phyloP scores from a whole-genome alignment of 1,139 yeast species.

The Yamadazyma triangularis region DNA sequence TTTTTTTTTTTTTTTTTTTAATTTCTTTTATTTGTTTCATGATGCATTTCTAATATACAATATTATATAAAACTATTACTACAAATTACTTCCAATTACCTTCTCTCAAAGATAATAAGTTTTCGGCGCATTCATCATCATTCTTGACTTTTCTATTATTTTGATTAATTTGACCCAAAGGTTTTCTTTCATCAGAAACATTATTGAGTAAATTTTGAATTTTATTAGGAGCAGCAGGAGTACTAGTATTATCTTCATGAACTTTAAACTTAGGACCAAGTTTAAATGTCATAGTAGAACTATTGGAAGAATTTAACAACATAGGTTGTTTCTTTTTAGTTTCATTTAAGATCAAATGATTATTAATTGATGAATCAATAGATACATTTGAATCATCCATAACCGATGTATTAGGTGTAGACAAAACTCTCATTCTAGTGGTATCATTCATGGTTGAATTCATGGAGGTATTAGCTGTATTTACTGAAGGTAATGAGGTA shows the following conservation, averaged over 20 bases:
- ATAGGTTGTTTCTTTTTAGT: slow-evolving; percentile 39
- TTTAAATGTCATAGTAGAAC: slow-evolving; percentile 40
- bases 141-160: slow-evolving; percentile 10
- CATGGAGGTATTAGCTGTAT: slow-evolving; percentile 8
- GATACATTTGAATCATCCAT: slow-evolving; percentile 16
- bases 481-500: slow-evolving; percentile 6
- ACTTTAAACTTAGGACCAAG: slow-evolving; percentile 16
- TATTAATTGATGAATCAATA: not conserved
- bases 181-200: slow-evolving; percentile 20
- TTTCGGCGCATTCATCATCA: slow-evolving; percentile 35
- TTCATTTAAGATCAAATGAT: slow-evolving; percentile 16
- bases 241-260: slow-evolving; percentile 13
- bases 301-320: slow-evolving; percentile 26
- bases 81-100: slow-evolving; percentile 31
- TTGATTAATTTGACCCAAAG: slow-evolving; percentile 21
- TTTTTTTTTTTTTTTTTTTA: no score
- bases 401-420: slow-evolving; percentile 18
- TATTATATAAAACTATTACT: slow-evolving; percentile 9
- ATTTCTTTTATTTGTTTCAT: no score
- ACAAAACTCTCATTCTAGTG: slow-evolving; percentile 2
- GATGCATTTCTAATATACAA: slow-evolving; percentile 6
- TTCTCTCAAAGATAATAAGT: slow-evolving; percentile 39
- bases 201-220: slow-evolving; percentile 17
- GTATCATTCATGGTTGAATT: not conserved
- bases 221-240: slow-evolving; percentile 8